Evolutionary conservation across 2,329 filamentous ascomycete species (phyloP), one percentile per base, ranked within the genome.

Genomic region (Fusarium circinatum): DNA sequence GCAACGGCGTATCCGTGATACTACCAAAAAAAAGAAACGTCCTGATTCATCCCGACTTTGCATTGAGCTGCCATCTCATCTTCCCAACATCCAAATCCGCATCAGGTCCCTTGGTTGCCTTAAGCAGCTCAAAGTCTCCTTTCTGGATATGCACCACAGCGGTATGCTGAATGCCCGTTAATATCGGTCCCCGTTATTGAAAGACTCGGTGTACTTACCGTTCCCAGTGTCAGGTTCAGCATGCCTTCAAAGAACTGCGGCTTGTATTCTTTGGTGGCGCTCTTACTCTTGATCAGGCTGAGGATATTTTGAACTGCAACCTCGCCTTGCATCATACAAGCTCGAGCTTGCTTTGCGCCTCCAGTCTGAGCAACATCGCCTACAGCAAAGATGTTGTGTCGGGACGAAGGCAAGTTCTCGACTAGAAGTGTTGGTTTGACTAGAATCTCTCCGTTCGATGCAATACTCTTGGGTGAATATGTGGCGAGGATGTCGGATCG

Each of bases 331-430:
- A 74, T 61, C 7, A 71, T 44, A 5, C 38, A 49, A 17, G 73
- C 73, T 0, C 74, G 61, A 3, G 54, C 74, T 32, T 74, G 71
- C 5, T 75, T 76, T 0, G 71, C 63, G 1, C 74, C 74, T 11
- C 73, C 68, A 1, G 67, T 60, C 2, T 65, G 55, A 0, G 74
- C 73, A 0, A 75, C 70, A 3, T 75, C 74, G 0, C 73, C 74
- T 0, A 76, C 28, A 0, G 70, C 68, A 20, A 75, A 76, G 0
- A 76, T 39, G 1, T 65, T 62, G 0, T 28, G 44, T 6, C n/a
- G 52, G 1, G 47, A 18, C 0, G 54, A 64, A 1, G 73, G 45
- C 0, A 74, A 1, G 1, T 51, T 22, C 1, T 72, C 11, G 4
- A 74, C 55, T 45, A 67, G 68, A 0, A 75, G 67, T 2, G 73